A percentile compares a stretch with the other conserved stretches of the same genome.
phyloP scores from a whole-genome alignment of 1,139 yeast species.

The Kodamaea fungicola region DNA sequence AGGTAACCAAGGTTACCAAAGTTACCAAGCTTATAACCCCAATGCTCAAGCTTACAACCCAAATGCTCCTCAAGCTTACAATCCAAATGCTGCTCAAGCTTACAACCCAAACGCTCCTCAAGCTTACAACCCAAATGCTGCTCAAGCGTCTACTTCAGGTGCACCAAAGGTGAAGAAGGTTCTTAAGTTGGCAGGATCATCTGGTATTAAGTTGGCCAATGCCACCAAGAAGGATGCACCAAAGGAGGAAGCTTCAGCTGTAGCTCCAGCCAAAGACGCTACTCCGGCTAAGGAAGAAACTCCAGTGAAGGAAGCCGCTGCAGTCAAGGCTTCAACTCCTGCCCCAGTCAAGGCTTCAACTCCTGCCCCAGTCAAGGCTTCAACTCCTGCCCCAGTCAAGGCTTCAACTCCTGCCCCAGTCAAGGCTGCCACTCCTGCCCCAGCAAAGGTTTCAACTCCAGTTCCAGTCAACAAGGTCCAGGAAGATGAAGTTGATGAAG shows the following conservation, averaged over 20 bases:
- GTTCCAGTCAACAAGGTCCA: constrained; percentile 65
- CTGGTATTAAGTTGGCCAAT: constrained; percentile 66
- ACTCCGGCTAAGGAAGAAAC: constrained; percentile 13
- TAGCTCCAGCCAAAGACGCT: constrained; percentile 11
- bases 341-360: constrained; percentile 17
- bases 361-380: constrained; percentile 14
- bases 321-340: constrained; percentile 12
- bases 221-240: constrained; percentile 41
- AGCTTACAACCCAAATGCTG: constrained; percentile 19
- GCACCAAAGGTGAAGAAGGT: constrained; percentile 57
- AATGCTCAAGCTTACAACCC: constrained; percentile 17
- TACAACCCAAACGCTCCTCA: constrained; percentile 16
- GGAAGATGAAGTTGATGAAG: constrained; percentile 85
- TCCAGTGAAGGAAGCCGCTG: constrained; percentile 9
- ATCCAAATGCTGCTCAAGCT: constrained; percentile 16
- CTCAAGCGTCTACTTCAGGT: constrained; percentile 16
- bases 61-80: constrained; percentile 21
- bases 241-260: constrained; percentile 17
- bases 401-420: constrained; percentile 9
- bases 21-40: constrained; percentile 11
- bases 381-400: constrained; percentile 14
- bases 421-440: constrained; percentile 20
- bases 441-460: constrained; percentile 26
- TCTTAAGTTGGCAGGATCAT: constrained; percentile 61
- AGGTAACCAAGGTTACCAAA: constrained; percentile 19